These are phyloP conservation scores for Helicocarpus griseus DNA, from an alignment of 2,329 filamentous ascomycete species.

Conservation along the genomic window DNA sequence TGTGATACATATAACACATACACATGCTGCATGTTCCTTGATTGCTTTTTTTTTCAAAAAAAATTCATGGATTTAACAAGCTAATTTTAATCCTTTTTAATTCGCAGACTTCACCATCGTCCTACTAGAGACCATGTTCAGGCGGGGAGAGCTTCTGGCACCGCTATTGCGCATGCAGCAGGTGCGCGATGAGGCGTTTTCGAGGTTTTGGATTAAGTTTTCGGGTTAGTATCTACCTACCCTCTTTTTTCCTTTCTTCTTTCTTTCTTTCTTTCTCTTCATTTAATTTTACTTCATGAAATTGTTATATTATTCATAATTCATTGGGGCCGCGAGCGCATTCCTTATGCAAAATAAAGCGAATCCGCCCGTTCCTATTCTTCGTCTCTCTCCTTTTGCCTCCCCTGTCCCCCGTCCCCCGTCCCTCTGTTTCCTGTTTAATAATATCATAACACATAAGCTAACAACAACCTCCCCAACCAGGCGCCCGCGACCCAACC, in stretches of 20 bases:
- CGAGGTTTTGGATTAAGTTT: constrained; percentile 32
- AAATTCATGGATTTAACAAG: neutral
- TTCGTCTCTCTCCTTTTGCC: too few relatives aligned
- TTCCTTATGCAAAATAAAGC: too few relatives aligned
- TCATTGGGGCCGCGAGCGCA: too few relatives aligned
- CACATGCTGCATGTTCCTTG: too few relatives aligned
- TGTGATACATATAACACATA: too few relatives aligned
- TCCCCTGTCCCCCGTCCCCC: too few relatives aligned
- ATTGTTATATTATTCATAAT: too few relatives aligned
- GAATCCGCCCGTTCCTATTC: too few relatives aligned
- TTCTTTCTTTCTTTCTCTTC: neutral
- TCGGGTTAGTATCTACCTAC: constrained; percentile 28
- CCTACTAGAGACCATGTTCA: constrained; percentile 24
- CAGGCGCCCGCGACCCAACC: constrained; percentile 7
- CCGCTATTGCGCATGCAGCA: constrained; percentile 21
- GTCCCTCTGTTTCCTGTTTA: neutral
- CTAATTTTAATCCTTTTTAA: neutral
- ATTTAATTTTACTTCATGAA: neutral
- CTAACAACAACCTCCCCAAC: neutral
- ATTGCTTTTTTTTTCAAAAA: neutral
- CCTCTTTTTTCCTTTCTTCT: too few relatives aligned
- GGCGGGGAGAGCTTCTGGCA: constrained; percentile 25
- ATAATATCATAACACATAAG: neutral
- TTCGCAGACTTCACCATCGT: constrained; percentile 24
- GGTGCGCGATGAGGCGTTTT: constrained; percentile 32